A percentile compares a stretch with the other conserved stretches of the same genome.
Evolutionary conservation across 495 filamentous ascomycete genomes (phyloP).

Genomic region (Xanthoparmelia taractica): DNA sequence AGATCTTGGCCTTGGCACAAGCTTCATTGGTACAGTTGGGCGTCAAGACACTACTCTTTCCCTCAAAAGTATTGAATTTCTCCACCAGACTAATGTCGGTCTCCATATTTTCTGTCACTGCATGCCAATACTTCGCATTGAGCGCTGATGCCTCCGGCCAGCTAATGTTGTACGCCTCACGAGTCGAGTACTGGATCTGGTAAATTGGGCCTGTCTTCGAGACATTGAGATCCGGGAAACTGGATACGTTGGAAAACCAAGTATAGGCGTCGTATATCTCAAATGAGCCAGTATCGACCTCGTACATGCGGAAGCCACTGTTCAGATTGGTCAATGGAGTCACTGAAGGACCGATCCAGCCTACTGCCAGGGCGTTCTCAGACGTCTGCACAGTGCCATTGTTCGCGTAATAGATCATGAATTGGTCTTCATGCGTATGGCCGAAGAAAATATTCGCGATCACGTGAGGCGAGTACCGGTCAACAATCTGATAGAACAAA

Average conservation of each 20-base stretch:
- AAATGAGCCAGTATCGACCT: slow-evolving; percentile 48
- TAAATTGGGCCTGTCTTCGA: slow-evolving; percentile 36
- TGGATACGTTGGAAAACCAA: slow-evolving; percentile 45
- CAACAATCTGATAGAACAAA: slow-evolving; percentile 50
- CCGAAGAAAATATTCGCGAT: slow-evolving; percentile 51
- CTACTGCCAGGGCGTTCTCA: slow-evolving; percentile 37
- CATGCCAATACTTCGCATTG: slow-evolving; percentile 52
- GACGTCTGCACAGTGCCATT: slow-evolving; percentile 38
- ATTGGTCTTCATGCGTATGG: slow-evolving; percentile 50
- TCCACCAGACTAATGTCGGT: slow-evolving; percentile 39
- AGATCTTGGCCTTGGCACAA: slow-evolving; percentile 50
- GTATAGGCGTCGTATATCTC: slow-evolving; percentile 47
- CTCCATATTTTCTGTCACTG: slow-evolving; percentile 54
- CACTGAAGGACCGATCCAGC: slow-evolving; percentile 47
- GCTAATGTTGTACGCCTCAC: slow-evolving; percentile 42
- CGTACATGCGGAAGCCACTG: slow-evolving; percentile 47
- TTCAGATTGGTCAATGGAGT: slow-evolving; percentile 50
- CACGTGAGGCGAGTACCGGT: slow-evolving; percentile 48
- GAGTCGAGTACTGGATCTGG: slow-evolving; percentile 50
- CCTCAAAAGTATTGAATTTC: slow-evolving; percentile 47
- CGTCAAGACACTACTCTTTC: slow-evolving; percentile 43
- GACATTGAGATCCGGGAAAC: slow-evolving; percentile 32
- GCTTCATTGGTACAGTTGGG: slow-evolving; percentile 44
- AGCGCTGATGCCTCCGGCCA: slow-evolving; percentile 45
- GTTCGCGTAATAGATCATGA: slow-evolving; percentile 46